Evolutionary conservation across 2,329 filamentous ascomycete species (phyloP).

Genomic region (Arthrinium puccinioides): DNA sequence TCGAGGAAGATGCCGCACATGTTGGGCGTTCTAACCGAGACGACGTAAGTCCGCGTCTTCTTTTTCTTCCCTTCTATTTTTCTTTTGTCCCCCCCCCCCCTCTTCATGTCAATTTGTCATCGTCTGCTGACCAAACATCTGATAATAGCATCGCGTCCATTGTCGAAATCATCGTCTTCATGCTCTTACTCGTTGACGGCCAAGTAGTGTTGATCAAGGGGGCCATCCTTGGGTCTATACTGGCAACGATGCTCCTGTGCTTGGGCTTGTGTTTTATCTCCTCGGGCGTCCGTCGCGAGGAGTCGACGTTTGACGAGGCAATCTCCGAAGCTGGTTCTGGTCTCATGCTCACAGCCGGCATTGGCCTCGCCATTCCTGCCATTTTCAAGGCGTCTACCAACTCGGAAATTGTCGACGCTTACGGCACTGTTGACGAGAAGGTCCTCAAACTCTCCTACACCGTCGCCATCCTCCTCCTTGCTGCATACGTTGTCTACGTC

Average conservation of each 20-base stretch:
- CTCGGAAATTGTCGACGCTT: constrained; percentile 16
- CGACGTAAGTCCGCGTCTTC: constrained; percentile 40
- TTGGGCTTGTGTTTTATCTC: constrained; percentile 74
- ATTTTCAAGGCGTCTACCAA: constrained; percentile 46
- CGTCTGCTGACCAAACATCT: no score
- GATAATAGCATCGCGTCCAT: constrained; percentile 53
- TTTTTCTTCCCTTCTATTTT: no score
- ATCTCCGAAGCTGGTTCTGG: constrained; percentile 75
- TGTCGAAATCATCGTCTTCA: constrained; percentile 78
- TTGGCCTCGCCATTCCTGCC: constrained; percentile 43
- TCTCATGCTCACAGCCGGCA: constrained; percentile 69
- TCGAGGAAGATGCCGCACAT: constrained; percentile 71
- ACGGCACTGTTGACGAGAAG: constrained; percentile 37
- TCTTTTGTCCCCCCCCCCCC: no score
- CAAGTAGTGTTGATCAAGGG: constrained; percentile 70
- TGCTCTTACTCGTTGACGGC: constrained; percentile 47
- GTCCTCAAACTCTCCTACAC: constrained; percentile 62
- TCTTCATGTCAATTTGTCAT: no score
- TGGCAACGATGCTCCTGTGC: constrained; percentile 76
- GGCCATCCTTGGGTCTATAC: constrained; percentile 74
- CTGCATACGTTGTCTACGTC: constrained; percentile 60
- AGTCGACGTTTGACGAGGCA: constrained; percentile 65
- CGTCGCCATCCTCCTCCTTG: constrained; percentile 62
- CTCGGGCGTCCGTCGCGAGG: constrained; percentile 61
- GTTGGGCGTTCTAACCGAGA: constrained; percentile 54